Evolutionary conservation across 257 asterid genomes (phyloP).

Genomic region (Voacanga thouarsii): DNA sequence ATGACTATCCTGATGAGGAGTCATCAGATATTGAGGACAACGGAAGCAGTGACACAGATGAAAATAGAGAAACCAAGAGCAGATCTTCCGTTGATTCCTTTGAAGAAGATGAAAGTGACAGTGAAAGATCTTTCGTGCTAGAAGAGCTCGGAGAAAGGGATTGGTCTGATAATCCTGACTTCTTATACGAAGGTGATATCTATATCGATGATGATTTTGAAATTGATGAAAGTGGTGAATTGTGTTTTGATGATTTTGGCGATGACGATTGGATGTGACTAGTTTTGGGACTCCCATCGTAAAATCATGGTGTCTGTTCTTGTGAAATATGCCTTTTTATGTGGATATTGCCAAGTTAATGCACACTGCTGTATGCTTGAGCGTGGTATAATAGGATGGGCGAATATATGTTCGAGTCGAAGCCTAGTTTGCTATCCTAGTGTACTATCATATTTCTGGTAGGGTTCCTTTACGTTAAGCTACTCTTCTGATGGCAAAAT

Average conservation of each 20-base stretch:
- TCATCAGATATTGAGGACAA: slow-evolving; percentile 47
- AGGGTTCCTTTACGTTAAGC: no score
- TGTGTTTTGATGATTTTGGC: slow-evolving; percentile 11
- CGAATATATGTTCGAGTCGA: no score
- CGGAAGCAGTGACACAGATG: slow-evolving; percentile 39
- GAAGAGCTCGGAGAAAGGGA: slow-evolving; percentile 18
- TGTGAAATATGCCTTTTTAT: neutral
- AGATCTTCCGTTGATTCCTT: slow-evolving; percentile 32
- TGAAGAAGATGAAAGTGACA: slow-evolving; percentile 31
- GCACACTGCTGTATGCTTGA: neutral
- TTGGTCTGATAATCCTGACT: slow-evolving; percentile 33
- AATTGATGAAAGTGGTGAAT: slow-evolving; percentile 2
- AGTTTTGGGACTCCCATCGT: neutral
- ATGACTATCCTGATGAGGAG: slow-evolving; percentile 89
- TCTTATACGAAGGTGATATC: slow-evolving; percentile 23
- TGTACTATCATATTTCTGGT: neutral
- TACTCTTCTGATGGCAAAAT: no score
- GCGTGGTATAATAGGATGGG: no score
- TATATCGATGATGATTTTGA: slow-evolving; percentile 24
- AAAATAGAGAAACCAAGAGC: slow-evolving; percentile 44
- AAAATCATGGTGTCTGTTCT: neutral
- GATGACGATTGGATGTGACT: slow-evolving; percentile 29
- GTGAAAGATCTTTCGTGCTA: slow-evolving; percentile 18
- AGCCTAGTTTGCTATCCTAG: no score
- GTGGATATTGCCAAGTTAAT: neutral